A percentile compares a stretch with the other conserved stretches of the same genome.
Conservation (phyloP, 139 green algal species). For the Trebouxia sp. region DNA sequence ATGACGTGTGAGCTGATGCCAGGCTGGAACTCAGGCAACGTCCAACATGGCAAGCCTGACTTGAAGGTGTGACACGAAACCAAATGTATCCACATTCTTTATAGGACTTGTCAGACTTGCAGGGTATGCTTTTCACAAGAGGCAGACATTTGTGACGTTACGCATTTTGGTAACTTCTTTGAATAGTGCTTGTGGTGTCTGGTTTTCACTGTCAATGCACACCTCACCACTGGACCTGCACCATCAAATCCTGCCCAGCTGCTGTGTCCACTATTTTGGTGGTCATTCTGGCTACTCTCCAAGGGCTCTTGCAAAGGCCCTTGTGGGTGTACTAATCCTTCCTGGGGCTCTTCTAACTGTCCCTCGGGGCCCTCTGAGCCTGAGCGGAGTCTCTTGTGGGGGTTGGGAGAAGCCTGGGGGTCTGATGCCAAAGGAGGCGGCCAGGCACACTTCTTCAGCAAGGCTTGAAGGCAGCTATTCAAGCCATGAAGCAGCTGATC, state of each 20-base stretch:
- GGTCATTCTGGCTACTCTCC: not conserved
- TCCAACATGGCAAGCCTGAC: too few species aligned
- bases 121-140: too few species aligned
- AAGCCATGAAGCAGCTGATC: conserved; percentile 2
- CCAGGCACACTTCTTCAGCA: not conserved
- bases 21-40: too few species aligned
- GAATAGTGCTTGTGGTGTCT: too few species aligned
- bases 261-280: not conserved
- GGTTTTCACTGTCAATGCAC: too few species aligned
- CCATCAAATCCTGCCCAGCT: not conserved
- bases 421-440: not conserved
- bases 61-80: too few species aligned
- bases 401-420: not conserved
- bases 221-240: not conserved
- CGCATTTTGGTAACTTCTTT: too few species aligned
- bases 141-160: too few species aligned
- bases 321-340: too few species aligned
- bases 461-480: not conserved
- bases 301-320: conserved; percentile 1
- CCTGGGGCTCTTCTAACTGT: not conserved
- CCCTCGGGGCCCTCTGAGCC: not conserved
- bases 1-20: too few species aligned
- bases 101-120: too few species aligned
- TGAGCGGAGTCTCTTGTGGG: not conserved
- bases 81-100: too few species aligned